A percentile compares a stretch with the other conserved stretches of the same genome.
These are phyloP conservation scores for Ceratobasidium sp. DNA, from an alignment of 1,284 basidiomycete species.

Conservation along the genomic window DNA sequence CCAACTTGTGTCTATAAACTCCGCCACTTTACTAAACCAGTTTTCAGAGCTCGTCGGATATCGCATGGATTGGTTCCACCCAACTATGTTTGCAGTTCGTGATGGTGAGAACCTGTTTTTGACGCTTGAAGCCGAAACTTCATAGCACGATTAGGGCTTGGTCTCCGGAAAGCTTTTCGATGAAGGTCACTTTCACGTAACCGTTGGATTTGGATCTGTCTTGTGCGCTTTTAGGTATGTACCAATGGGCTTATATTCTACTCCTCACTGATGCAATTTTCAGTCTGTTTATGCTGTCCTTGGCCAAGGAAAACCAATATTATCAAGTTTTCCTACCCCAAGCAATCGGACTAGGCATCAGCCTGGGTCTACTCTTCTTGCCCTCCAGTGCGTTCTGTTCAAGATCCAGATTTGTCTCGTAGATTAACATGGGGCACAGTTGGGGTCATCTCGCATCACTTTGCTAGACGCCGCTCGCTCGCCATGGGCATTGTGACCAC, in stretches of 20 bases:
- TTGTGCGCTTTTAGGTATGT: slow-evolving; percentile 24
- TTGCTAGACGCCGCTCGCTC: slow-evolving; percentile 56
- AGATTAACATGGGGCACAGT: slow-evolving; percentile 48
- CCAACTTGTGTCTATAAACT: not conserved
- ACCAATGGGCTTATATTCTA: not conserved
- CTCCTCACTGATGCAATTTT: not conserved
- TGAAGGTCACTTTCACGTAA: slow-evolving; percentile 25
- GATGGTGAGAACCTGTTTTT: slow-evolving; percentile 3
- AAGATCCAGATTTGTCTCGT: slow-evolving; percentile 46
- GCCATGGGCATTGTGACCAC: slow-evolving; percentile 60
- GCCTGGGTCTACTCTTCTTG: slow-evolving; percentile 57
- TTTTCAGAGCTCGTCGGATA: slow-evolving; percentile 4
- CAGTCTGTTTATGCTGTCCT: slow-evolving; percentile 52
- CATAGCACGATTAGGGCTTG: not conserved
- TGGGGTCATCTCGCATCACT: slow-evolving; percentile 63
- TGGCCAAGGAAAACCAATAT: slow-evolving; percentile 49
- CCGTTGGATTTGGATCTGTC: slow-evolving; percentile 13
- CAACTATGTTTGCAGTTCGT: slow-evolving; percentile 32
- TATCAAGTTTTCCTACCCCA: slow-evolving; percentile 55
- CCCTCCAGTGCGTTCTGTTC: slow-evolving; percentile 8
- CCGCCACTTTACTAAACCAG: not conserved
- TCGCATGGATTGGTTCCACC: slow-evolving; percentile 36
- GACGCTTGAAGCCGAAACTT: not conserved
- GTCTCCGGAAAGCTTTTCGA: slow-evolving; percentile 35
- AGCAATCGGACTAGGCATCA: slow-evolving; percentile 56